Evolutionary conservation across 441 rosid genomes (phyloP).

Genomic region (Eugenia klotzschiana): DNA sequence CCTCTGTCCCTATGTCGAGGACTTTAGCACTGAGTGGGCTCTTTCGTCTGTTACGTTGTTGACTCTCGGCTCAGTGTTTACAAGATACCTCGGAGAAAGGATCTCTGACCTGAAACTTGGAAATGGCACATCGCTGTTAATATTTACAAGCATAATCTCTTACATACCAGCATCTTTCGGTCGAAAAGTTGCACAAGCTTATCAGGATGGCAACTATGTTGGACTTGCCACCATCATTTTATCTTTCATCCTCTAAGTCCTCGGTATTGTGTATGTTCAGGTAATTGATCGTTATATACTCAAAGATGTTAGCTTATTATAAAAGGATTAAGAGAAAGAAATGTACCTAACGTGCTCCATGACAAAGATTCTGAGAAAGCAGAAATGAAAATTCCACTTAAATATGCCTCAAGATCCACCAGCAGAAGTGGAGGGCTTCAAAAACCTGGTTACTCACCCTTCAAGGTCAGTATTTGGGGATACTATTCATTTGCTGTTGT

Average conservation of each 20-base stretch:
- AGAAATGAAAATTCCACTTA: conserved; percentile 91
- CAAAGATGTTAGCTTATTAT: neutral
- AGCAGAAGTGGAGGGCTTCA: conserved; percentile 73
- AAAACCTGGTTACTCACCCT: conserved; percentile 85
- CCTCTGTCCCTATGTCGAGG: conserved; percentile 83
- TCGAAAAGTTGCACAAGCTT: conserved; percentile 66
- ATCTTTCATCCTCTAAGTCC: conserved; percentile 73
- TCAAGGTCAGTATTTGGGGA: conserved; percentile 40
- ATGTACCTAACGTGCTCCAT: conserved; percentile 6
- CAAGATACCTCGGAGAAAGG: conserved; percentile 79
- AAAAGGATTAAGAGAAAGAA: conserved; percentile 2
- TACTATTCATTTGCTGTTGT: neutral
- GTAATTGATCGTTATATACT: conserved; percentile 21
- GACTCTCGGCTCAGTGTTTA: conserved; percentile 79
- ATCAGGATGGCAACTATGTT: conserved; percentile 77
- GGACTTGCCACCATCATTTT: conserved; percentile 58
- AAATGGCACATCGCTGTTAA: conserved; percentile 86
- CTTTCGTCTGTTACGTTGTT: conserved; percentile 66
- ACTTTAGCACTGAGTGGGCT: conserved; percentile 83
- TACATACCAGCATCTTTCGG: conserved; percentile 97
- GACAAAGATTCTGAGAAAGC: conserved; percentile 70
- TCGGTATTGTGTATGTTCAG: conserved; percentile 95
- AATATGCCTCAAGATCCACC: conserved; percentile 85
- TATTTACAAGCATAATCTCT: conserved; percentile 91
- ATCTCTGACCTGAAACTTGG: conserved; percentile 92